Percentiles rank a stretch among this genome's conserved stretches.
Evolutionary conservation across 306 rosid species (phyloP).

Genomic region (Quercus alba): DNA sequence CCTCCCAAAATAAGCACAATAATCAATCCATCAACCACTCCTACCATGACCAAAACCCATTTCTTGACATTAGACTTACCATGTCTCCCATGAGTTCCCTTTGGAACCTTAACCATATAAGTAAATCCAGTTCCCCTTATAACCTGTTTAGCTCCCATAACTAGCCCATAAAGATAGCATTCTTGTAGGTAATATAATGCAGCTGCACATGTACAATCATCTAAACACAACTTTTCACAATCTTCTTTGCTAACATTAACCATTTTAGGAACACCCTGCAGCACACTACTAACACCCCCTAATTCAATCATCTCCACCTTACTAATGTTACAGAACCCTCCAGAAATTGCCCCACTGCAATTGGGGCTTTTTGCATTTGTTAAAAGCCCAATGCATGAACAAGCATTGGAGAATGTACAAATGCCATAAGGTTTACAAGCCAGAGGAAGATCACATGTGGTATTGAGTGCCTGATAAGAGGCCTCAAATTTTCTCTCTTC

Average conservation of each 20-base stretch:
- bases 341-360: constrained; percentile 37
- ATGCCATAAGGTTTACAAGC: constrained; percentile 75
- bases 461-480: constrained; percentile 74
- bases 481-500: constrained; percentile 56
- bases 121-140: constrained; percentile 43
- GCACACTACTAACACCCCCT: constrained; percentile 54
- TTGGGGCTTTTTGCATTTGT: constrained; percentile 19
- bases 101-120: constrained; percentile 72
- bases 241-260: constrained; percentile 52
- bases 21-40: constrained; percentile 75
- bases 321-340: constrained; percentile 34
- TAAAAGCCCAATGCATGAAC: constrained; percentile 56
- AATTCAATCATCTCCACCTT: constrained; percentile 61
- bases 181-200: constrained; percentile 38
- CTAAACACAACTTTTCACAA: constrained; percentile 57
- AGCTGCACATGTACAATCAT: constrained; percentile 71
- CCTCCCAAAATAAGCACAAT: constrained; percentile 66
- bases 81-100: constrained; percentile 40
- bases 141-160: constrained; percentile 69
- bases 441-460: constrained; percentile 82
- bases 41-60: constrained; percentile 70
- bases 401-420: constrained; percentile 71
- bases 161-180: constrained; percentile 57
- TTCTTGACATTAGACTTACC: constrained; percentile 48
- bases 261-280: constrained; percentile 28